Conservation (phyloP, 2,329 filamentous ascomycete genomes). For the Oidium heveae region DNA sequence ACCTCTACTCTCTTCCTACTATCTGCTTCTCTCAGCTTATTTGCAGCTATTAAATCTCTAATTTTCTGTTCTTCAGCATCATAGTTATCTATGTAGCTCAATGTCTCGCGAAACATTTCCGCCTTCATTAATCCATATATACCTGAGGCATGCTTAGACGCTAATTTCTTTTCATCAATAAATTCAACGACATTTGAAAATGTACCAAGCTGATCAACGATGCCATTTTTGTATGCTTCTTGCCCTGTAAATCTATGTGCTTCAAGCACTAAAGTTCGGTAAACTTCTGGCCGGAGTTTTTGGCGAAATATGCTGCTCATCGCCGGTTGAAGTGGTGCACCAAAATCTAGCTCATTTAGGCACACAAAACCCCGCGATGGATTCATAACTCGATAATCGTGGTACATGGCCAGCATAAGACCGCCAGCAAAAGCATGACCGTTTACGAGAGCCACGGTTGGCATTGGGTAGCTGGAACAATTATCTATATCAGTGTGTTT, state of each 20-base stretch:
- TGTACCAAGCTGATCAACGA: conserved; percentile 44
- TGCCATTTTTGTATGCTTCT: conserved; percentile 36
- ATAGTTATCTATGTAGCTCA: conserved; percentile 29
- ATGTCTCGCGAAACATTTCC: conserved; percentile 47
- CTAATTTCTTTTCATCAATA: conserved; percentile 30
- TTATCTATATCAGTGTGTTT: conserved; percentile 12
- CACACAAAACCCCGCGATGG: conserved; percentile 46
- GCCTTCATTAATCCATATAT: conserved; percentile 48
- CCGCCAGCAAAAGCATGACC: conserved; percentile 58
- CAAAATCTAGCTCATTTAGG: conserved; percentile 61
- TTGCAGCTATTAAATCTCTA: conserved; percentile 18
- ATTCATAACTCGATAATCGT: conserved; percentile 63
- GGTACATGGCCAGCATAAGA: conserved; percentile 59
- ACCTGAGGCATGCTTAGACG: conserved; percentile 34
- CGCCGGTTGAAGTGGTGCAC: conserved; percentile 44
- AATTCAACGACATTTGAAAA: conserved; percentile 36
- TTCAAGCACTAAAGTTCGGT: conserved; percentile 46
- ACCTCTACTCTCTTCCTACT: conserved; percentile 6
- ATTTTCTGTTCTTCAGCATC: conserved; percentile 25
- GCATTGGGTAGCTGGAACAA: too few species aligned
- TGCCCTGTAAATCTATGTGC: conserved; percentile 38
- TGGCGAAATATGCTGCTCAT: conserved; percentile 53
- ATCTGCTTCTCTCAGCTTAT: conserved; percentile 11
- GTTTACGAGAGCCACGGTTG: too few species aligned
- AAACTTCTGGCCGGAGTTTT: conserved; percentile 31